Evolutionary conservation across 805 yeast genomes (phyloP).

Genomic region (Ogataea dorogensis): DNA sequence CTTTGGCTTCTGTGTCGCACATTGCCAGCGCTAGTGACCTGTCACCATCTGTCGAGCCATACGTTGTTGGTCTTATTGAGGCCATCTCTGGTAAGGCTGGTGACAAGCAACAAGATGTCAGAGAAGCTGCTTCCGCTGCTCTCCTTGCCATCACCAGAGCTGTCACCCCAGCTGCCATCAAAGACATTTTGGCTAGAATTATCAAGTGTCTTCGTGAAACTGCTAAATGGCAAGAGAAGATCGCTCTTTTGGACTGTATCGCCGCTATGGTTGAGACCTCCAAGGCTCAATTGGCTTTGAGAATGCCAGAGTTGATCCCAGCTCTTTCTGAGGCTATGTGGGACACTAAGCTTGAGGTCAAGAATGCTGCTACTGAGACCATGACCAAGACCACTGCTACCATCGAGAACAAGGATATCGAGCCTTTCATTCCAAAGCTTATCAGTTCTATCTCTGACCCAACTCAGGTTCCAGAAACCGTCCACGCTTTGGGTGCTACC

Average conservation of each 20-base stretch:
- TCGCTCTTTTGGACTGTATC: slow-evolving; percentile 81
- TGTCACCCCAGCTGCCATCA: slow-evolving; percentile 90
- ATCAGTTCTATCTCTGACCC: slow-evolving; percentile 97
- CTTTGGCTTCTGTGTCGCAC: slow-evolving; percentile 79
- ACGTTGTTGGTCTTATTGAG: slow-evolving; percentile 73
- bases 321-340: slow-evolving; percentile 99
- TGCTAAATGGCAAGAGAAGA: slow-evolving; percentile 98
- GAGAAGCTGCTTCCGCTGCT: slow-evolving; percentile 73
- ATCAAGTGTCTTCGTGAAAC: slow-evolving; percentile 64
- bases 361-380: slow-evolving; percentile 93
- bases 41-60: slow-evolving; percentile 95
- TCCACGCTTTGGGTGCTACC: slow-evolving; percentile 98
- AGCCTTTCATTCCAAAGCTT: slow-evolving; percentile 97
- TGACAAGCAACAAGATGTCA: slow-evolving; percentile 81
- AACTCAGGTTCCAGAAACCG: slow-evolving; percentile 97
- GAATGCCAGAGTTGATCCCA: slow-evolving; percentile 99
- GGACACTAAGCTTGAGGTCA: slow-evolving; percentile 99
- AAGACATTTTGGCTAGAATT: slow-evolving; percentile 82
- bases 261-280: slow-evolving; percentile 90
- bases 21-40: slow-evolving; percentile 78
- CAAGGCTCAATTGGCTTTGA: slow-evolving; percentile 91
- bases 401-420: slow-evolving; percentile 99
- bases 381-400: slow-evolving; percentile 96
- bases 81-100: slow-evolving; percentile 77
- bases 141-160: slow-evolving; percentile 74